Percentiles rank a stretch among this genome's conserved stretches.
These are phyloP conservation scores for Primulina huaijiensis DNA, from an alignment of 257 asterid species.

Conservation along the genomic window DNA sequence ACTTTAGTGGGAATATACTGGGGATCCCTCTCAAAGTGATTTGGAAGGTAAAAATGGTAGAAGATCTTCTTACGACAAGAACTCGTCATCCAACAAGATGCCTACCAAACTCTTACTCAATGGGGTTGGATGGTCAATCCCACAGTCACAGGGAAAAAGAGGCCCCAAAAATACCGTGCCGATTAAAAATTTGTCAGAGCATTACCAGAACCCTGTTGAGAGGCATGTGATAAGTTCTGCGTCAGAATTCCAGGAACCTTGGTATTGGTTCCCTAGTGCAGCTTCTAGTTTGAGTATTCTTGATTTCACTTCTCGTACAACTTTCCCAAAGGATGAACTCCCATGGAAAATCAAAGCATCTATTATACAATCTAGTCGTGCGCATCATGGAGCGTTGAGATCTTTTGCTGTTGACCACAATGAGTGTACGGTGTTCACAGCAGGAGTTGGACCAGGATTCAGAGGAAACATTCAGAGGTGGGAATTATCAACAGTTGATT, in stretches of 20 bases:
- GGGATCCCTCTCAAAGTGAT: conserved; percentile 56
- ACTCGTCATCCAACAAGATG: conserved; percentile 46
- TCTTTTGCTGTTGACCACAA: conserved; percentile 86
- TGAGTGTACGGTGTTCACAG: conserved; percentile 82
- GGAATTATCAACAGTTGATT: conserved; percentile 74
- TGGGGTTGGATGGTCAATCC: conserved; percentile 87
- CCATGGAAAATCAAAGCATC: conserved; percentile 97
- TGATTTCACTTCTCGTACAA: conserved; percentile 69
- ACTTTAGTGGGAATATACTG: conserved; percentile 80
- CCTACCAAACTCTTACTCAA: conserved; percentile 68
- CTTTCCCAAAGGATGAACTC: conserved; percentile 79
- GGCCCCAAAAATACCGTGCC: conserved; percentile 40
- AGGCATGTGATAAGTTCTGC: conserved; percentile 41
- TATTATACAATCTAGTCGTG: conserved; percentile 74
- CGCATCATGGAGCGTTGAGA: conserved; percentile 91
- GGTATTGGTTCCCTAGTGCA: conserved; percentile 94
- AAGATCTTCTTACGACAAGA: conserved; percentile 41
- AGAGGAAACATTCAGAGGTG: conserved; percentile 94
- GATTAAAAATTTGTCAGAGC: conserved; percentile 32
- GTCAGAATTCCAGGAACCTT: conserved; percentile 64
- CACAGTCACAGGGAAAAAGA: conserved; percentile 69
- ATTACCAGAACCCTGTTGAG: conserved; percentile 49
- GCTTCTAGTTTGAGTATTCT: conserved; percentile 64
- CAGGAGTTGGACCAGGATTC: conserved; percentile 94
- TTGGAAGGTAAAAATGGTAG: conserved; percentile 47